Conservation (phyloP, 345 rosid species). For the Geranium rotundifolium region DNA sequence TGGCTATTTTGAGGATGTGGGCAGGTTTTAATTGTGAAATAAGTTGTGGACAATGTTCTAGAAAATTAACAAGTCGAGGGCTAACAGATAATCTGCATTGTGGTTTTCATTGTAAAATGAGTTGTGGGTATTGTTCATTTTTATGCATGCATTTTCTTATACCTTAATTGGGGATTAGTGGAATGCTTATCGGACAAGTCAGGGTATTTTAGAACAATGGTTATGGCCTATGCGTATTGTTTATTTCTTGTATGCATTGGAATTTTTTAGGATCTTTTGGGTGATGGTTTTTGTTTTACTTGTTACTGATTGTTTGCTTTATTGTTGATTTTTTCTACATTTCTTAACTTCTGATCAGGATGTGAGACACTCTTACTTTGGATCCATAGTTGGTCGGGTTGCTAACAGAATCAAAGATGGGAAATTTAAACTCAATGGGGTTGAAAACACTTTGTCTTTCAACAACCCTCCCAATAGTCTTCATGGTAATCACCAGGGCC, state of each 20-base stretch:
- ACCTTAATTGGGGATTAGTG: too few relatives aligned
- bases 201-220: too few relatives aligned
- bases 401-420: constrained; percentile 86
- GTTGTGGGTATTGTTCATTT: background rate
- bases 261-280: background rate
- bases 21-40: too few relatives aligned
- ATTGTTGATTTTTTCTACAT: background rate
- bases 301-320: background rate
- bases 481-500: constrained; percentile 81
- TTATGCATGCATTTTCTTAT: background rate
- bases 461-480: constrained; percentile 92
- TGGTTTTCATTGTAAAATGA: background rate
- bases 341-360: constrained; percentile 29
- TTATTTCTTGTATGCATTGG: background rate
- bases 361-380: constrained; percentile 72
- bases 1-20: too few relatives aligned
- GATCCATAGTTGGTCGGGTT: constrained; percentile 88
- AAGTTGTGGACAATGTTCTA: too few relatives aligned
- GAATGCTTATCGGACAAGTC: too few relatives aligned
- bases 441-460: constrained; percentile 53
- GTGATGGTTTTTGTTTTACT: background rate
- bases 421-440: constrained; percentile 65
- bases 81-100: background rate
- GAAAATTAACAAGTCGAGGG: too few relatives aligned
- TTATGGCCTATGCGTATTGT: too few relatives aligned